These are phyloP conservation scores for Boletus vinaceobasis DNA, from an alignment of 768 basidiomycete species.

Conservation along the genomic window DNA sequence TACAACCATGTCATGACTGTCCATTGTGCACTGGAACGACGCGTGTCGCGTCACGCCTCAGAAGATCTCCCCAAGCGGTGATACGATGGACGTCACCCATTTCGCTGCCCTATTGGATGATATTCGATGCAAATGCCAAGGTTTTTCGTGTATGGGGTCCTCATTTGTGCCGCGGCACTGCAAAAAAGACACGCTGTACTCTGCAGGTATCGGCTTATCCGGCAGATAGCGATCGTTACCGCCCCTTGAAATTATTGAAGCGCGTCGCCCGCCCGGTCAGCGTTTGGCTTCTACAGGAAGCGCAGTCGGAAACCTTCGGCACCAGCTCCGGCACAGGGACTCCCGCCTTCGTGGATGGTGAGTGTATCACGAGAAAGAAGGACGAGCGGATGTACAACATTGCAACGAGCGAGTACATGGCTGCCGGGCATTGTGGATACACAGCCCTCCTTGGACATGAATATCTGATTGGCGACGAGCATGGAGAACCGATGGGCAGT, in stretches of 20 bases:
- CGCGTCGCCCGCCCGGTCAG: slow-evolving; percentile 61
- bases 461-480: slow-evolving; percentile 80
- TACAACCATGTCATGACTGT: slow-evolving; percentile 34
- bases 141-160: slow-evolving; percentile 49
- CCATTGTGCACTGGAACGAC: slow-evolving; percentile 74
- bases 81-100: slow-evolving; percentile 84
- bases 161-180: slow-evolving; percentile 80
- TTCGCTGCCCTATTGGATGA: slow-evolving; percentile 70
- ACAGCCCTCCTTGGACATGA: slow-evolving; percentile 57
- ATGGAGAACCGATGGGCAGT: slow-evolving; percentile 70
- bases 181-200: slow-evolving; percentile 81
- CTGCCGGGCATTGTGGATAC: slow-evolving; percentile 82
- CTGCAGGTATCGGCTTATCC: slow-evolving; percentile 54
- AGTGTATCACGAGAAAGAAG: slow-evolving; percentile 50
- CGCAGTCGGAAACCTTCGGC: slow-evolving; percentile 16
- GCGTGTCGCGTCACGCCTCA: slow-evolving; percentile 80
- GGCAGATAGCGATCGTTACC: not conserved
- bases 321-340: slow-evolving; percentile 21
- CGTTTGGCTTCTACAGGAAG: slow-evolving; percentile 63
- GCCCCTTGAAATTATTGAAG: slow-evolving; percentile 32
- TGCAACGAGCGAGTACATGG: slow-evolving; percentile 86
- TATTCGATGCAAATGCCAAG: slow-evolving; percentile 50
- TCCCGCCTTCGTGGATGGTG: slow-evolving; percentile 43
- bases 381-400: slow-evolving; percentile 66
- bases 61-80: slow-evolving; percentile 50